Base-by-base conservation (phyloP, 768 basidiomycete species). In the Krasilnikovozyma curviuscula region DNA sequence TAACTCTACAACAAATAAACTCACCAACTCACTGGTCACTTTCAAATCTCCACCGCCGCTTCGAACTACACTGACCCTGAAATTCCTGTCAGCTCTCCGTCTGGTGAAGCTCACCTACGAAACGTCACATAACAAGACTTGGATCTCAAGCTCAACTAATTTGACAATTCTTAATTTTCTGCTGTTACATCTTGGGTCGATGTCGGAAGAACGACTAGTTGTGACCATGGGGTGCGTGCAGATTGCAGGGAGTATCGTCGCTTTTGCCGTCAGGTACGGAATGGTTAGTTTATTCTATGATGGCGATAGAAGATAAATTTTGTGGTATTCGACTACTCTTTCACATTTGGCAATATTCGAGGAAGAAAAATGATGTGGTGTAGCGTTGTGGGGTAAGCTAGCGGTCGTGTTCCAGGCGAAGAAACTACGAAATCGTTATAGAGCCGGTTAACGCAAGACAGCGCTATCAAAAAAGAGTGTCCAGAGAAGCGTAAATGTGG, bases 141-240 rank as follows among this genome's bases (percentile, higher is more conserved):
- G 50, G 23, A 78, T 93, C 55, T 59, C 70, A 3, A 78, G 80
- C 50, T 71, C 76, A 4, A 86, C 82, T 30, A 98, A 98, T 63
- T 66, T 97, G 52, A 98, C 93, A 0, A 77, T 98, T 50, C 68
- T 91, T 28, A 97, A 93, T 62, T 73, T 81, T 46, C 71, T 93
- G 46, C 70, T 98, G 27, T 66, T 91, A 21, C 70, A 74, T 19
- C 60, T 82, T 6, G 89, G 89, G 2, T 79, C 83, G 13, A 82
- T 89, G 80, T 71, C 70, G 49, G 93, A 98, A 66, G 79, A 79
- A 8, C 9, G 7, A 23, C 19, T 19, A 12, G 33, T 16, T 49
- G 10, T 6, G 5, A 10, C 8, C 24, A 21, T 18, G 7, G 16
- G 8, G 18, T 27, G 24, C 4, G 33, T 14, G 8, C 48, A 86